Percentiles rank a stretch among this genome's conserved stretches.
phyloP scores from a whole-genome alignment of 2,329 filamentous ascomycete genomes.

The Venturia aucupariae region DNA sequence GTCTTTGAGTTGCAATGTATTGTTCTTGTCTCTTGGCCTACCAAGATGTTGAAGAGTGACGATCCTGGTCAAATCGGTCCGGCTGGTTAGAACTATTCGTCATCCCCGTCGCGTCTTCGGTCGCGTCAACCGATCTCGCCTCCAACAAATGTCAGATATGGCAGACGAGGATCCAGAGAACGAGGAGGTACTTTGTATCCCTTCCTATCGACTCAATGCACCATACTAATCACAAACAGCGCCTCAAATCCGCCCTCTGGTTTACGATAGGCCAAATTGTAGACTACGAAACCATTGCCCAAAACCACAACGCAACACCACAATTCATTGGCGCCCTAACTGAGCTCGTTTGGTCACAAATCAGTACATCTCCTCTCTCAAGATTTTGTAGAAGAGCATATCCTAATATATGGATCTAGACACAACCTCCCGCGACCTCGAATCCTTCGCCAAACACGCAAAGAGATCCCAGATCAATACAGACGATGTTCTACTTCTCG shows the following conservation, averaged over 20 bases:
- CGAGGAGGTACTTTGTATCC: constrained; percentile 6
- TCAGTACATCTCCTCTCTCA: constrained; percentile 48
- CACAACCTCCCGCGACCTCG: constrained; percentile 48
- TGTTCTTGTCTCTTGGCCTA: neutral
- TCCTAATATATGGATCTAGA: constrained; percentile 29
- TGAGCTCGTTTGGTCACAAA: constrained; percentile 79
- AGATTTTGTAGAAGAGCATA: neutral
- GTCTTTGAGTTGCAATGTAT: neutral
- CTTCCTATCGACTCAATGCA: neutral
- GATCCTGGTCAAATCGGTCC: neutral
- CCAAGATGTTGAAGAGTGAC: neutral
- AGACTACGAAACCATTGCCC: constrained; percentile 50
- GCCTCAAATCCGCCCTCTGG: constrained; percentile 35
- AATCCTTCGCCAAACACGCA: constrained; percentile 64
- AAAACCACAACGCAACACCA: constrained; percentile 30
- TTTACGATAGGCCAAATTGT: constrained; percentile 51
- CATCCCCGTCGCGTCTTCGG: constrained; percentile 6
- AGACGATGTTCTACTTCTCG: constrained; percentile 80
- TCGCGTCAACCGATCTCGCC: neutral
- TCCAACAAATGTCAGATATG: constrained; percentile 12
- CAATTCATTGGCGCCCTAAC: constrained; percentile 51
- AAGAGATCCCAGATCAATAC: constrained; percentile 70
- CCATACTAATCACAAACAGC: constrained; percentile 29
- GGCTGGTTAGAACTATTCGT: neutral
- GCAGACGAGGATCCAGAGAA: constrained; percentile 7